Evolutionary conservation across 1,284 basidiomycete genomes (phyloP), one percentile per base, ranked within the genome.

Genomic region (Cryptococcus jaspeensis): DNA sequence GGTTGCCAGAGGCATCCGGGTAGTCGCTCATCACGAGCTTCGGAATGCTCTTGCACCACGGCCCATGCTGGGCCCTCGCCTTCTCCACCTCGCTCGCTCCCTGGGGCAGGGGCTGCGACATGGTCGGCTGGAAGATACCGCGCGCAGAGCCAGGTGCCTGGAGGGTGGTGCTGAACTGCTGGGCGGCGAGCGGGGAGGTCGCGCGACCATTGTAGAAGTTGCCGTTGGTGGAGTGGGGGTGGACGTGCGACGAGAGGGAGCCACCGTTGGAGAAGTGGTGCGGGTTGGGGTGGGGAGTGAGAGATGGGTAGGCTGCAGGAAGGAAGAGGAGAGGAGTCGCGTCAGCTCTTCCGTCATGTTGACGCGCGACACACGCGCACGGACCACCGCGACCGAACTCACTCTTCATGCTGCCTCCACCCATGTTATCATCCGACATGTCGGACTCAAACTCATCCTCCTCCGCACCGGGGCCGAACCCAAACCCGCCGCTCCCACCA

Each of bases 31-130:
- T 62, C 9, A 64, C 58, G 22, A 78, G 62, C 58, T 71, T 71
- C 1, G 76, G 76, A 32, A 78, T 78, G 22, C 61, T 65, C 49
- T 64, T 66, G 60, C 76, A 78, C 16, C 73, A 64, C 0, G 75
- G 72, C 1, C 76, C 76, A 56, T 77, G 75, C 18, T 58, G 48
- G n/a, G 67, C 60, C 38, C 73, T 63, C 8, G 70, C 73, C 32
- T 65, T 61, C 49, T 76, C 72, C 20, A 72, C 55, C 6, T 65
- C 64, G 11, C 44, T 64, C 38, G 71, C 72, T 45, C 66, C 60
- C 16, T 50, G 37, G 5, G 54, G 40, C 1, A 72, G 61, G 2
- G 69, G 64, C 12, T 35, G 59, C 8, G 64, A 53, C 5, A 54
- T 32, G 1, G 66, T 39, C 1, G 74, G 75, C 61, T 77, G 74